phyloP scores from a whole-genome alignment of 208 protist species.

The Acanthamoeba royreba region DNA sequence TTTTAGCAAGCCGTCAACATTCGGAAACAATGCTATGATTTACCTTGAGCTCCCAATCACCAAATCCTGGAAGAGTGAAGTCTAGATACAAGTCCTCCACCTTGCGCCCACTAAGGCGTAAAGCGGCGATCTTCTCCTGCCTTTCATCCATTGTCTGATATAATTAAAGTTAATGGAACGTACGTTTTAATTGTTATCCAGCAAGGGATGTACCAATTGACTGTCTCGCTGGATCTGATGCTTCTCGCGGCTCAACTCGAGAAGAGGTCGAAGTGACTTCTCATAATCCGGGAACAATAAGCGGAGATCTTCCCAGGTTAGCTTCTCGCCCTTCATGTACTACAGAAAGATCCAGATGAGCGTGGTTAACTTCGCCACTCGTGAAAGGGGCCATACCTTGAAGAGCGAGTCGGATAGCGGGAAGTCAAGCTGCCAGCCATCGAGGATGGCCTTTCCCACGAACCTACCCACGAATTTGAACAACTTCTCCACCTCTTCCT shows the following conservation, averaged over 20 bases:
- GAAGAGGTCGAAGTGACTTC: conserved; percentile 52
- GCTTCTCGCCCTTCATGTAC: conserved; percentile 54
- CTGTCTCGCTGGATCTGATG: conserved; percentile 15
- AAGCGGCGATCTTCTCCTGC: not conserved
- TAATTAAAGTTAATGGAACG: not conserved
- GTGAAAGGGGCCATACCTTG: conserved; percentile 39
- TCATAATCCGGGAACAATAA: conserved; percentile 51
- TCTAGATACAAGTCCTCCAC: conserved; percentile 67
- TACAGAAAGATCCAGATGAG: not conserved
- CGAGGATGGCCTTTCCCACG: conserved; percentile 78
- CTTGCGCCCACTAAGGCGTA: not conserved
- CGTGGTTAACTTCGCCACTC: too few species aligned
- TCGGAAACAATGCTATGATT: not conserved
- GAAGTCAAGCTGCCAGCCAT: conserved; percentile 76
- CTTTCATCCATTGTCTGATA: not conserved
- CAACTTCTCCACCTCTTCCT: not conserved
- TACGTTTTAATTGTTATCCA: not conserved
- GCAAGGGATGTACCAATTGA: not conserved
- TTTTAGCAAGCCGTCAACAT: not conserved
- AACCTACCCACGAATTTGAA: conserved; percentile 77
- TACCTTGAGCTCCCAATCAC: conserved; percentile 54
- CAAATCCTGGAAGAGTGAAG: conserved; percentile 65
- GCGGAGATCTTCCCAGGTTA: conserved; percentile 60
- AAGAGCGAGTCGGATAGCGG: conserved; percentile 71
- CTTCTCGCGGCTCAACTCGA: conserved; percentile 37